Evolutionary conservation across 176 grass and related monocot genomes (phyloP), one percentile per base, ranked within the genome.

Genomic region (Calamus simplicifolius): DNA sequence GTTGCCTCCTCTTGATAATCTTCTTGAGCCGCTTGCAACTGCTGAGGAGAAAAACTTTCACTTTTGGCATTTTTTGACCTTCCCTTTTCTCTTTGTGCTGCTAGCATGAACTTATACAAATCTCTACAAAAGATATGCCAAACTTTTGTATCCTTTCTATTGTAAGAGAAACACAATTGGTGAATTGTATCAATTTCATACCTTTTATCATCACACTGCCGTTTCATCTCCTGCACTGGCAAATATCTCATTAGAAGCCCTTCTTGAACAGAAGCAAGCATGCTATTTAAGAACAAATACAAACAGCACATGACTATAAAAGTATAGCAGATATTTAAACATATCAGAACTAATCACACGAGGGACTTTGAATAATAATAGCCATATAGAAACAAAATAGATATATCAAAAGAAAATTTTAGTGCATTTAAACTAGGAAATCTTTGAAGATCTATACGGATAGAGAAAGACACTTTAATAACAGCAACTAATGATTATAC

Each of bases 141-240:
- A 54, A 67, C 7, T 77, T 70, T 48, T 16, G 10, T 10, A 43
- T 43, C 35, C 35, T 43, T 12, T 43, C 35, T 43, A 43, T 43
- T 43, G 68, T 50, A 26, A 64, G 19, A 6, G 27, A 19, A 50
- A 59, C 18, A 51, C 29, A 60, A 65, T 56, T 12, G 1, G 49
- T 27, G 2, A 73, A 59, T 48, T 52, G 60, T 53, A 48, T 49
- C 64, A 68, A 52, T 49, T 67, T 14, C 50, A 18, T 72, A 95
- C 91, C 87, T 82, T 85, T 97, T 97, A 66, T 88, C 83, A 80
- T 97, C 92, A 75, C 92, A 97, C 25, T 97, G 92, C 14, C 65
- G 92, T 73, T 88, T 97, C 92, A 97, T 97, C 66, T 88, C 92
- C 92, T 97, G 86, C 52, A 87, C 74, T 12, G 1, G 26, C 54